A percentile compares a stretch with the other conserved stretches of the same genome.
phyloP scores from a whole-genome alignment of 495 filamentous ascomycete species.

The Cryomyces antarcticus region DNA sequence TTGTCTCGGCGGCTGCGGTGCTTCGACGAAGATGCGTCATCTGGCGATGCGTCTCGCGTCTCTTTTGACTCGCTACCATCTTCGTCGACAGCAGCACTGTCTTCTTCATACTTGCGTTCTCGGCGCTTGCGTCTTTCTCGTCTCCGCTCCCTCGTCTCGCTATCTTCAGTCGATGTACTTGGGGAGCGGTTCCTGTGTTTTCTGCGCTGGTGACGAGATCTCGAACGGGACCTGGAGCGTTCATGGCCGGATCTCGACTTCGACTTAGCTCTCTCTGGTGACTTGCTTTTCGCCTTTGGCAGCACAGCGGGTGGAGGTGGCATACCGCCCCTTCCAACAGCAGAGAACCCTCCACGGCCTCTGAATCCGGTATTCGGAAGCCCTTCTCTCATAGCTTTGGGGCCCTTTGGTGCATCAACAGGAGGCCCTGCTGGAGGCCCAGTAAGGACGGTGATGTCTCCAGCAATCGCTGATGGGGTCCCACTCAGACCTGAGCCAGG shows the following conservation, averaged over 20 bases:
- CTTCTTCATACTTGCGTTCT: slow-evolving; percentile 26
- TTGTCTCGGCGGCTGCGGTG: slow-evolving; percentile 23
- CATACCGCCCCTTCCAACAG: not conserved
- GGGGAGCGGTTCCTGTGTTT: slow-evolving; percentile 4
- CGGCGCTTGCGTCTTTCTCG: slow-evolving; percentile 25
- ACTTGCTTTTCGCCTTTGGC: not conserved
- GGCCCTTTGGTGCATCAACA: slow-evolving; percentile 56
- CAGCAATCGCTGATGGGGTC: no score
- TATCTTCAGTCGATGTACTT: slow-evolving; percentile 22
- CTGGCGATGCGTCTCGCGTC: slow-evolving; percentile 15
- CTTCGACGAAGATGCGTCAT: slow-evolving; percentile 10
- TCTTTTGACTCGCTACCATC: slow-evolving; percentile 4
- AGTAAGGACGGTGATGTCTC: no score
- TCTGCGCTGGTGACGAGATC: not conserved
- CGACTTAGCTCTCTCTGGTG: not conserved
- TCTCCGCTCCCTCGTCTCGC: slow-evolving; percentile 25
- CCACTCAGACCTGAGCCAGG: no score
- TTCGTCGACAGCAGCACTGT: slow-evolving; percentile 2
- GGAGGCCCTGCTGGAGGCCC: no score
- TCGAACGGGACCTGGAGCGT: slow-evolving; percentile 2
- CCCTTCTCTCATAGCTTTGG: slow-evolving; percentile 81
- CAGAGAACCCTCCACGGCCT: slow-evolving; percentile 16
- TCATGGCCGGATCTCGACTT: not conserved
- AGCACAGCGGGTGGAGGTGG: not conserved
- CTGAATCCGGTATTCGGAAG: slow-evolving; percentile 51